phyloP scores from a whole-genome alignment of 768 basidiomycete genomes.

The Boletus vermiculosoides region DNA sequence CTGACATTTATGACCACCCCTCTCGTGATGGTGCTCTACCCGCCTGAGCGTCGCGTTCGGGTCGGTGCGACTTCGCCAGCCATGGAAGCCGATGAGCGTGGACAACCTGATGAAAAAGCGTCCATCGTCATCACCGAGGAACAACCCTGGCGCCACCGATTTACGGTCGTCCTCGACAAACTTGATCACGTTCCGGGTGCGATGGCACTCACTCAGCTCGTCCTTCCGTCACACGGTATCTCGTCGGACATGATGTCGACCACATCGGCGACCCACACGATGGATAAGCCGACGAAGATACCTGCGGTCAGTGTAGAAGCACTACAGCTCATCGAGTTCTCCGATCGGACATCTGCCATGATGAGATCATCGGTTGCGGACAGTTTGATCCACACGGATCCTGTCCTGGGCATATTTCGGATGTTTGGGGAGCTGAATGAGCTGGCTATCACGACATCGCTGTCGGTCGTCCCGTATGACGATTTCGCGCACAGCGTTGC shows the following conservation, averaged over 20 bases:
- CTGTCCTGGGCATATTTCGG: conserved; percentile 68
- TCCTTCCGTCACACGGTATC: conserved; percentile 44
- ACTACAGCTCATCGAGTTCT: conserved; percentile 81
- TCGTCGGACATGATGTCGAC: conserved; percentile 7
- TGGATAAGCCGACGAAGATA: conserved; percentile 11
- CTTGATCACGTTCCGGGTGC: conserved; percentile 85
- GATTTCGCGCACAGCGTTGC: conserved; percentile 68
- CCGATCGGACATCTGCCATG: conserved; percentile 62
- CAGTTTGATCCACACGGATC: conserved; percentile 67
- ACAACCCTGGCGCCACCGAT: conserved; percentile 50
- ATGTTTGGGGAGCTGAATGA: conserved; percentile 75
- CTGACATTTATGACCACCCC: conserved; percentile 89
- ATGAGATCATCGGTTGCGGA: conserved; percentile 67
- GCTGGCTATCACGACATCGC: conserved; percentile 57
- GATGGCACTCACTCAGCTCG: conserved; percentile 80
- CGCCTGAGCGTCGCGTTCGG: conserved; percentile 55
- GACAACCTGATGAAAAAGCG: conserved; percentile 6
- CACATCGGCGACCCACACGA: conserved; percentile 4
- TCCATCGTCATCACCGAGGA: conserved; percentile 12
- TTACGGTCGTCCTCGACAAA: conserved; percentile 87
- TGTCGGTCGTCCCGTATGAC: conserved; percentile 76
- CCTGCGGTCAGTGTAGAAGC: conserved; percentile 58
- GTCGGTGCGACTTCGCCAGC: conserved; percentile 25
- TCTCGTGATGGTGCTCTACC: conserved; percentile 64
- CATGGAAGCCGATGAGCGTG: conserved; percentile 36